Evolutionary conservation across 202 grass and related monocot genomes (phyloP), one percentile per base, ranked within the genome.

Genomic region (Panicum virgatum): DNA sequence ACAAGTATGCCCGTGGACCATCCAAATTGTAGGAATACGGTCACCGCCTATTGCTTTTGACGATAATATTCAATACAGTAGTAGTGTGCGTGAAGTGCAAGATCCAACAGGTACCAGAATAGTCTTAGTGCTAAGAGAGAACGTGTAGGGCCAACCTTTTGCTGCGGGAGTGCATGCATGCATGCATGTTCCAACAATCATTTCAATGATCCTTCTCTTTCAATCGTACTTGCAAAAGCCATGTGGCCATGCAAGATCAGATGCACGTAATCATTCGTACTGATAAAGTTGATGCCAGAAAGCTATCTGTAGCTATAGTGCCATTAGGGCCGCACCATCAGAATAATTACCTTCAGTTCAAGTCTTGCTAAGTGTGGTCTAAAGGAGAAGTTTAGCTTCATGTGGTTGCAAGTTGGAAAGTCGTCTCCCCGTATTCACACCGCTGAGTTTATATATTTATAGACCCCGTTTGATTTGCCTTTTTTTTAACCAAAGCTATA

Each of bases 201-300:
- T 74, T 18, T 3, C 62, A 52, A 18, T 66, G 30, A 51, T 66
- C 45, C 46, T 16, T 66, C 45, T 1, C 13, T 66, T 30, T 1
- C 13, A 26, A 6, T 79, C 76, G 60, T 78, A 79, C 61, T 66
- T 79, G 76, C 61, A 53, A 25, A 52, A 66, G 30, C 76, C 61
- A 79, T 53, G 76, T 66, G 61, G 61, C n/a, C 13, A 79, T 79
- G 76, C 76, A 63, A 27, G 75, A 77, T 32, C 57, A 20, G 23
- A 76, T 29, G 56, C 25, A 78, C 75, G 75, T 52, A 79, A 66
- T 79, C 30, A 52, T 65, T 50, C 76, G 60, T 65, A 66, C 76
- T 65, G 8, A 38, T 66, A 79, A 79, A 52, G 44, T 25, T 38
- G 25, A 38, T 66, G 61, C 20, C 44, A 78, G n/a, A 65, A 65